phyloP scores from a whole-genome alignment of 768 basidiomycete species.

The Daedalea quercina region DNA sequence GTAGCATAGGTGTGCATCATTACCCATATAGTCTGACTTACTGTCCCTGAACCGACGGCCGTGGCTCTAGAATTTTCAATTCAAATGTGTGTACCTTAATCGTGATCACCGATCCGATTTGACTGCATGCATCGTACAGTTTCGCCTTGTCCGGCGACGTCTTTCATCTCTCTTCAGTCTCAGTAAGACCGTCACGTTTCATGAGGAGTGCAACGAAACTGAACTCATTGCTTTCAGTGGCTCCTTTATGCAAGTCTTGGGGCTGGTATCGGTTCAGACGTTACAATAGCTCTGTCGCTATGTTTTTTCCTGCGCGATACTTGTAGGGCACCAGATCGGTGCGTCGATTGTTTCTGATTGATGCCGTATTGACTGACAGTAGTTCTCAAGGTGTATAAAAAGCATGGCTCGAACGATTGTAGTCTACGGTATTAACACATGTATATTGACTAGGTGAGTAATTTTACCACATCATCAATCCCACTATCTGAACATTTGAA shows the following conservation, averaged over 20 bases:
- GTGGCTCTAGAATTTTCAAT: constrained; percentile 4
- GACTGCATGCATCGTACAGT: neutral
- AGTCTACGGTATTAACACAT: constrained; percentile 21
- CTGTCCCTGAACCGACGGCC: too few relatives aligned
- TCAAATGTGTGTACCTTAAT: neutral
- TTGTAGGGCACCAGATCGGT: constrained; percentile 9
- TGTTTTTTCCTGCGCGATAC: constrained; percentile 13
- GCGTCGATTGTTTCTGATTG: neutral
- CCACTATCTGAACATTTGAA: neutral
- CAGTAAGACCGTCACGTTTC: neutral
- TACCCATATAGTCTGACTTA: too few relatives aligned
- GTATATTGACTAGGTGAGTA: constrained; percentile 19
- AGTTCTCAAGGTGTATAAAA: neutral
- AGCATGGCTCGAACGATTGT: constrained; percentile 16
- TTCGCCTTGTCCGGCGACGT: neutral
- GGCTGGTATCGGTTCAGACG: constrained; percentile 15
- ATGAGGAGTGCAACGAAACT: too few relatives aligned
- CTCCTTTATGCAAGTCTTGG: constrained; percentile 19
- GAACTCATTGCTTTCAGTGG: constrained; percentile 5
- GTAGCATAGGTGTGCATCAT: constrained; percentile 3
- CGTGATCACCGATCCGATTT: neutral
- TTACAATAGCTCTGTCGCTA: constrained; percentile 17
- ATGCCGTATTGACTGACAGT: neutral
- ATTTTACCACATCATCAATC: neutral
- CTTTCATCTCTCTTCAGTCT: neutral